Evolutionary conservation across 129 eudicot species (phyloP), one percentile per base, ranked within the genome.

Genomic region (Centella asiatica): DNA sequence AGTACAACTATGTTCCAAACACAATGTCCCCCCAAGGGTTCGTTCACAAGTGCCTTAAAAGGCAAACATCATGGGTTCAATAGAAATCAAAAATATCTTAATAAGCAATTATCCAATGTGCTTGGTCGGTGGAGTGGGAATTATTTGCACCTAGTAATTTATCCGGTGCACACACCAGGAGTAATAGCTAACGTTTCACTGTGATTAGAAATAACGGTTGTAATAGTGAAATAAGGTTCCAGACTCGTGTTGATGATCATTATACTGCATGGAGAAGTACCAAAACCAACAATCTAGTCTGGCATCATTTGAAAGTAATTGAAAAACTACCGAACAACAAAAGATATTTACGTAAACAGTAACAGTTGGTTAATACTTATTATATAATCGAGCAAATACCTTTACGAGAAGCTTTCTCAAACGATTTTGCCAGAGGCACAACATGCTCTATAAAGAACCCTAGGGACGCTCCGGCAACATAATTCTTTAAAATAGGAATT

Each of bases 361-460:
- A n/a, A n/a, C n/a, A n/a, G n/a, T n/a, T n/a, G n/a, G n/a, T n/a
- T n/a, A n/a, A n/a, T 18, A 65, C 34, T 34, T 20, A 23, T 36
- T 6, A 13, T 13, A 51, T 18, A 20, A 20, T 63, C 44, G 22
- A 45, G 72, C 20, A 58, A 32, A 28, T 81, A 92, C 98, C 96
- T 92, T 90, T 77, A 37, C 51, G 71, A 34, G 74, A 79, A 36
- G 76, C 86, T 62, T 62, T 74, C 53, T 76, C 73, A 53, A 92
- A 71, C 28, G 94, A 87, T 74, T 80, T 74, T 32, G 95, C 94
- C 55, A 92, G 77, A 61, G 98, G 95, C 69, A 84, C 74, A 63
- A 92, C 66, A 69, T 67, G 76, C 73, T 87, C 84, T 74, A 84
- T 74, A 65, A 84, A 92, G 77, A 79, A 92, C 54, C 72, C 77